phyloP scores from a whole-genome alignment of 495 filamentous ascomycete genomes.

The Glonium stellatum region DNA sequence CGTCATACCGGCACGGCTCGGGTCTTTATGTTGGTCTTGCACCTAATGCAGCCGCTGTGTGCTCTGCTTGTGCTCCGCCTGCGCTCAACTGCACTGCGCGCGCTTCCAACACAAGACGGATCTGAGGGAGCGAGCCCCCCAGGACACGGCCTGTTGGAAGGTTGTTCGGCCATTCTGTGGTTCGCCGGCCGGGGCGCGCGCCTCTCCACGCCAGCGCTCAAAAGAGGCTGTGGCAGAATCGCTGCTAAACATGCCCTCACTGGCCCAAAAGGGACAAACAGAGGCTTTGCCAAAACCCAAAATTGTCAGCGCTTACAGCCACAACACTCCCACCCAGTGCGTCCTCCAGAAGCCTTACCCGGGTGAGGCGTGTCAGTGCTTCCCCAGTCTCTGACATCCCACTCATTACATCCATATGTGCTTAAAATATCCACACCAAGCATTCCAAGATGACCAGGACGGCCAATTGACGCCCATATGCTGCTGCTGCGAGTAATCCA shows the following conservation, averaged over 20 bases:
- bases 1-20: conserved; percentile 11
- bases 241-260: conserved; percentile 20
- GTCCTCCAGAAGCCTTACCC: conserved; percentile 5
- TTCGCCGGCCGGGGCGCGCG: conserved; percentile 22
- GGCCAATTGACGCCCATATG: conserved; percentile 11
- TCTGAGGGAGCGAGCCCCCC: conserved; percentile 11
- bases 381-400: conserved; percentile 4
- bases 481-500: conserved; percentile 13
- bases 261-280: conserved; percentile 8
- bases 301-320: conserved; percentile 23
- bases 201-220: conserved; percentile 27
- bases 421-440: neutral
- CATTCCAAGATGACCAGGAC: neutral
- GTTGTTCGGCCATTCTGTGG: conserved; percentile 18
- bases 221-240: conserved; percentile 25
- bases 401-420: conserved; percentile 8
- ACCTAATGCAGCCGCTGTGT: conserved; percentile 22
- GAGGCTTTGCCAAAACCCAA: conserved; percentile 21
- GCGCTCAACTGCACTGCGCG: conserved; percentile 13
- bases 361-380: conserved; percentile 18
- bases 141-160: conserved; percentile 15
- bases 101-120: conserved; percentile 24
- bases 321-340: conserved; percentile 18
- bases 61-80: conserved; percentile 5
- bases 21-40: conserved; percentile 19